Conservation (phyloP, 352 stramenopile species). For the Phytophthora aleatoria region DNA sequence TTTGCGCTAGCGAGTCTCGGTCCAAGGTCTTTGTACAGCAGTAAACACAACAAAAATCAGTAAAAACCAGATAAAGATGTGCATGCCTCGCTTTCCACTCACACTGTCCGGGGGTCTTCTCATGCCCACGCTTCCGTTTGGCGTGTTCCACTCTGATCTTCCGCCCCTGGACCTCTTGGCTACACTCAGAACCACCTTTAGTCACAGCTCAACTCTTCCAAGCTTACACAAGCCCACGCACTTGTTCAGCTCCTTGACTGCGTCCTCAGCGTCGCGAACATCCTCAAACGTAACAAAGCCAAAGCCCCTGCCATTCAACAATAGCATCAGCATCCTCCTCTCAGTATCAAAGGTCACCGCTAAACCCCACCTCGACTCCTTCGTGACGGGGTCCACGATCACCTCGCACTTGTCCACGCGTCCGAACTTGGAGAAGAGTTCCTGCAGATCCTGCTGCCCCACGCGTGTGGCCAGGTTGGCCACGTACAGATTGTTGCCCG, state of each 20-base stretch:
- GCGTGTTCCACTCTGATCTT: slow-evolving; percentile 80
- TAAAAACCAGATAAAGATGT: background rate
- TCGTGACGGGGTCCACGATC: slow-evolving; percentile 79
- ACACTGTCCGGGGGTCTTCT: slow-evolving; percentile 88
- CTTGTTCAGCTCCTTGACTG: slow-evolving; percentile 82
- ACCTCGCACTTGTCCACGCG: slow-evolving; percentile 79
- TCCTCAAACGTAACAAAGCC: slow-evolving; percentile 84
- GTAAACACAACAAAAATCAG: background rate
- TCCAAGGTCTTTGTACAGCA: slow-evolving; percentile 58
- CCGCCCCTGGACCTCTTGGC: slow-evolving; percentile 76
- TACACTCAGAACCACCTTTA: slow-evolving; percentile 29
- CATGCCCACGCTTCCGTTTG: slow-evolving; percentile 79
- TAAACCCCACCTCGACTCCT: slow-evolving; percentile 58
- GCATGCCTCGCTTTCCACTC: slow-evolving; percentile 15
- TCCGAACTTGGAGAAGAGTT: slow-evolving; percentile 78
- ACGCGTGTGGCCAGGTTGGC: slow-evolving; percentile 67
- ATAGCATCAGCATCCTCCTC: background rate
- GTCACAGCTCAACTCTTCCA: background rate
- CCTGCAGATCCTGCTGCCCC: slow-evolving; percentile 65
- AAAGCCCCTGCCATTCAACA: slow-evolving; percentile 52
- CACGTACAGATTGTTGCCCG: slow-evolving; percentile 85
- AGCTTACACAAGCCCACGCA: slow-evolving; percentile 32
- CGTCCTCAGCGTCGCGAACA: slow-evolving; percentile 73
- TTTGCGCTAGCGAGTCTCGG: slow-evolving; percentile 75
- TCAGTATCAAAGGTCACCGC: background rate